A percentile compares a stretch with the other conserved stretches of the same genome.
These are phyloP conservation scores for Rubus idaeus DNA, from an alignment of 306 rosid genomes.

Conservation along the genomic window DNA sequence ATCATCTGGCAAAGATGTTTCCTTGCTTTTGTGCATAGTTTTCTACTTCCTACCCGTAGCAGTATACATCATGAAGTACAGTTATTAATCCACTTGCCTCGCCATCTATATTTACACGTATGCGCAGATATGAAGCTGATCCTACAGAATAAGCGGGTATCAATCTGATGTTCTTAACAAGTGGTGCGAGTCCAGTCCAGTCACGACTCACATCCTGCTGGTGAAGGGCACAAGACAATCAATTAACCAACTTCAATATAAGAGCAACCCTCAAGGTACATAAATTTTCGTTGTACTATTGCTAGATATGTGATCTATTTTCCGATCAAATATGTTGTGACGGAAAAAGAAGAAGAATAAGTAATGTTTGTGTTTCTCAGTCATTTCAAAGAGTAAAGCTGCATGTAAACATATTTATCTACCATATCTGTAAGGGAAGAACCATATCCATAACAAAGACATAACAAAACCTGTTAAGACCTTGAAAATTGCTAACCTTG, in stretches of 20 bases:
- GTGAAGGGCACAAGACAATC: conserved; percentile 10
- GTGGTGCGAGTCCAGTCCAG: neutral
- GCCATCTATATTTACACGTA: neutral
- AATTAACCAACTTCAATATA: neutral
- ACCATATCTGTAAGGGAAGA: neutral
- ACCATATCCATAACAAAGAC: neutral
- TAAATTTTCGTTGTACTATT: neutral
- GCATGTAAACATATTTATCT: neutral
- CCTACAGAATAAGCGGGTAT: conserved; percentile 8
- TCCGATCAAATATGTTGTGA: neutral
- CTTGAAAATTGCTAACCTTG: conserved; percentile 25
- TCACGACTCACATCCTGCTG: conserved; percentile 3
- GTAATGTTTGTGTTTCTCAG: neutral
- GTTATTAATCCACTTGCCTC: neutral
- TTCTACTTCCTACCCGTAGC: neutral
- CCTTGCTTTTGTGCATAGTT: neutral
- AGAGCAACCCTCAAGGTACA: neutral
- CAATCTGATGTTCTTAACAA: neutral
- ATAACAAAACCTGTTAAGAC: neutral
- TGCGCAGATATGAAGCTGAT: conserved; percentile 12
- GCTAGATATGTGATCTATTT: neutral
- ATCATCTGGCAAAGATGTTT: neutral
- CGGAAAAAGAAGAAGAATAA: too few species aligned
- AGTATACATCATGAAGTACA: neutral
- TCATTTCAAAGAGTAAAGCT: neutral